Base-by-base conservation (phyloP, 805 yeast genomes). In the Starmerella bacillaris region DNA sequence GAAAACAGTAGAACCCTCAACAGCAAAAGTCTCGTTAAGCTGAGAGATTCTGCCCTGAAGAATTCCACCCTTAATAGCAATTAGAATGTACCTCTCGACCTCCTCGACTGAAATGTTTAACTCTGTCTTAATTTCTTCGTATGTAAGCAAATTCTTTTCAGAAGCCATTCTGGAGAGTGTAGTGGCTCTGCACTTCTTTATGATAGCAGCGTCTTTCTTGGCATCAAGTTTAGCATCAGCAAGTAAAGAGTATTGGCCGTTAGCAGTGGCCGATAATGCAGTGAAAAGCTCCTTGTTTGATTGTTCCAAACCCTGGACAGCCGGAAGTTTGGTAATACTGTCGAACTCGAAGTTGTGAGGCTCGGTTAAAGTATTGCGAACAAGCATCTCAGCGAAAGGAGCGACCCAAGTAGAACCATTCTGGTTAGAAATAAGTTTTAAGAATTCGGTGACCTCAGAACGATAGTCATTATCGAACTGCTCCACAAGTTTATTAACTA, bases 1-100 rank as follows among this genome's bases (percentile, higher is more conserved):
- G 15, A 58, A 46, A 12, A 52, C 44, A 15, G 49, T 37, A 21
- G 58, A 57, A 18, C 56, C 42, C 48, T 59, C 64, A 16, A 62
- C 48, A 33, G 46, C 44, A 40, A 61, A 57, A 31, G 41, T 42
- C 41, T 51, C 43, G 30, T 49, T 48, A 24, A 58, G 49, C 49
- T 61, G 67, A 39, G 58, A 51, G 51, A 61, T 53, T 37, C 63
- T 55, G 40, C 66, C 66, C 44, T 56, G 53, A 18, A 61, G 45
- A 14, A 61, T 54, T 4, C 60, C 61, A 3, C 61, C 59, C 37
- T 60, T 54, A 40, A 60, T 56, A 21, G 61, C 58, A 35, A 60
- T 63, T 32, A 61, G 58, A 24, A 60, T 50, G 50, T 61, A 52
- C 21, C 48, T 29, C 49, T 61, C 66, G 18, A 61, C 60, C 27